Conservation (phyloP, 78 protist genomes). For the Isochrysis galbana region DNA sequence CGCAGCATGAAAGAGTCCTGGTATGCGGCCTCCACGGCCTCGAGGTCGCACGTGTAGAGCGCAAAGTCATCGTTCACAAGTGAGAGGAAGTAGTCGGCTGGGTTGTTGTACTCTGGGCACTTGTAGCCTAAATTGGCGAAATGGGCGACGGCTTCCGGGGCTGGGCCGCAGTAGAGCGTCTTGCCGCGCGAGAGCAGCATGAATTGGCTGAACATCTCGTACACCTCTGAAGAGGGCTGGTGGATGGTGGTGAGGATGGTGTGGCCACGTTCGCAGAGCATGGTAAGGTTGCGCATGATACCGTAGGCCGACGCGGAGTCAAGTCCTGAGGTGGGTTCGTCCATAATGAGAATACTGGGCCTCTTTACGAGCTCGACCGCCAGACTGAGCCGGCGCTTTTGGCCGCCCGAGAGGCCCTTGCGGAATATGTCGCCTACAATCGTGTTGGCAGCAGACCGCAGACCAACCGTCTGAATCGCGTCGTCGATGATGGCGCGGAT, state of each 20-base stretch:
- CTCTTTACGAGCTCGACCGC: slow-evolving; percentile 60
- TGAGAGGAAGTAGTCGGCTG: slow-evolving; percentile 69
- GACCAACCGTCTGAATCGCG: slow-evolving; percentile 55
- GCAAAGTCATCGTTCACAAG: slow-evolving; percentile 20
- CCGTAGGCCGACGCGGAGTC: slow-evolving; percentile 59
- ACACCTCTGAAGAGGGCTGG: slow-evolving; percentile 77
- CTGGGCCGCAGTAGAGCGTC: slow-evolving; percentile 33
- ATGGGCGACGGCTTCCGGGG: slow-evolving; percentile 28
- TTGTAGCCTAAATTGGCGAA: slow-evolving; percentile 25
- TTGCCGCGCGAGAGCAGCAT: slow-evolving; percentile 72
- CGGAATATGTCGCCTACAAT: slow-evolving; percentile 75
- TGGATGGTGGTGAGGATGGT: slow-evolving; percentile 78
- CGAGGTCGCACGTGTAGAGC: no score
- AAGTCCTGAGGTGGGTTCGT: slow-evolving; percentile 77
- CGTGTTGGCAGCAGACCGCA: slow-evolving; percentile 57
- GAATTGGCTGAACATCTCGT: slow-evolving; percentile 64
- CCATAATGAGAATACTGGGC: slow-evolving; percentile 58
- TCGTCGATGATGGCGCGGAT: not conserved
- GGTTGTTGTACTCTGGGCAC: slow-evolving; percentile 48
- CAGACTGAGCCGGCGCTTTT: slow-evolving; percentile 46
- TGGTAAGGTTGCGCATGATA: not conserved
- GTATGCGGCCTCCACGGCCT: no score
- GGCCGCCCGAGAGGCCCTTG: slow-evolving; percentile 88
- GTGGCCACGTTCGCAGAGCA: slow-evolving; percentile 32
- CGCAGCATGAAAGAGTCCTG: no score